These are phyloP conservation scores for Solanum aculeatissimum DNA, from an alignment of 305 asterid species.

Conservation along the genomic window DNA sequence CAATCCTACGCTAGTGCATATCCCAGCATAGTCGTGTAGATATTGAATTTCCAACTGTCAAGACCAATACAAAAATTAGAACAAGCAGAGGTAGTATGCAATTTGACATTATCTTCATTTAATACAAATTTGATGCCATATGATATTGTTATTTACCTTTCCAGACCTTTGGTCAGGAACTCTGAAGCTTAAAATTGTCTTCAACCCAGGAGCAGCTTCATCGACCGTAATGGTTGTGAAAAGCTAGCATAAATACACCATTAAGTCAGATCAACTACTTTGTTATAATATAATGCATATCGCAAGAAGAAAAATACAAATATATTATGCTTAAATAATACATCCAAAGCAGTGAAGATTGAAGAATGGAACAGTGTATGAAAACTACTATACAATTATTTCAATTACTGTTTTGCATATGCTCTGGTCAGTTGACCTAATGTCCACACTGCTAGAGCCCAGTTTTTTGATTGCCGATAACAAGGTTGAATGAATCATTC, in stretches of 20 bases:
- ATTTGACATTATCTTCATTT: background rate
- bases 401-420: background rate
- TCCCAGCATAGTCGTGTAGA: slow-evolving; percentile 68
- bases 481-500: background rate
- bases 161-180: slow-evolving; percentile 88
- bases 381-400: background rate
- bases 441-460: background rate
- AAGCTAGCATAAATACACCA: slow-evolving; percentile 30
- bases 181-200: slow-evolving; percentile 61
- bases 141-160: slow-evolving; percentile 30
- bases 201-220: slow-evolving; percentile 74
- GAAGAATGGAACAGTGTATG: background rate
- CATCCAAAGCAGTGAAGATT: background rate
- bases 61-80: background rate
- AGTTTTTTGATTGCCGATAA: background rate
- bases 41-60: slow-evolving; percentile 73
- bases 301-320: background rate
- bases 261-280: background rate
- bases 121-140: background rate
- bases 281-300: background rate
- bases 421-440: background rate
- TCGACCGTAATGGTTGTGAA: slow-evolving; percentile 58
- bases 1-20: slow-evolving; percentile 68
- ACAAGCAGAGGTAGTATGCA: background rate
- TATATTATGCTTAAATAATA: background rate